phyloP scores from a whole-genome alignment of 257 asterid species.

The Galeopsis tetrahit region DNA sequence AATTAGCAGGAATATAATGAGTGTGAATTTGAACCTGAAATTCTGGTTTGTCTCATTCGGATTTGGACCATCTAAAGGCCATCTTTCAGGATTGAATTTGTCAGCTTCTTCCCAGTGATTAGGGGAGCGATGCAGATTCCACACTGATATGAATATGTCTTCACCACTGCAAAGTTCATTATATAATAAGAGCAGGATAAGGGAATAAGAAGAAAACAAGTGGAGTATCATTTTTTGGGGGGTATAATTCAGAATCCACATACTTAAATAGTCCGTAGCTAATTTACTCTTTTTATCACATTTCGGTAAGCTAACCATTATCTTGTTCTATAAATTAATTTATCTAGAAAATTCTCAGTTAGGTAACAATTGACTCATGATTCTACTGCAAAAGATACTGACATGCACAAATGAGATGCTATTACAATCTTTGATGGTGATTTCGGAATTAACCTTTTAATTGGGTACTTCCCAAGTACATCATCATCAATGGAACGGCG shows the following conservation, averaged over 20 bases:
- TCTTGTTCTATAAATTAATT: neutral
- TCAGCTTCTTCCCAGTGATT: slow-evolving; percentile 86
- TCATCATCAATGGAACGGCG: slow-evolving; percentile 92
- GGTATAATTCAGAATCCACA: slow-evolving; percentile 21
- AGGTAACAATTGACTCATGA: neutral
- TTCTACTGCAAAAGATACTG: neutral
- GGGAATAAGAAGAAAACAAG: neutral
- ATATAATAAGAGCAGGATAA: neutral
- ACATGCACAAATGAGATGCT: slow-evolving; percentile 7
- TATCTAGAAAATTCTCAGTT: neutral
- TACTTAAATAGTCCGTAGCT: neutral
- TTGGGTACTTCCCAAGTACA: slow-evolving; percentile 80
- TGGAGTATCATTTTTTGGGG: neutral
- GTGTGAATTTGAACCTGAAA: slow-evolving; percentile 59
- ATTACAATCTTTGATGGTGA: neutral
- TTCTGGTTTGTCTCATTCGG: slow-evolving; percentile 97
- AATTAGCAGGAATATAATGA: neutral
- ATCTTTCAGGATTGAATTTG: slow-evolving; percentile 90
- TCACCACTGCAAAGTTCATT: slow-evolving; percentile 63
- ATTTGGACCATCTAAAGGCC: slow-evolving; percentile 96
- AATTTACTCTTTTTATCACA: slow-evolving; percentile 7
- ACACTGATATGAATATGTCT: slow-evolving; percentile 91
- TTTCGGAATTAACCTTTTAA: slow-evolving; percentile 60
- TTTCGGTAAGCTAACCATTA: neutral
- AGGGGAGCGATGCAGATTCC: slow-evolving; percentile 96